Evolutionary conservation across 768 basidiomycete species (phyloP).

Genomic region (Ramaria sp.): DNA sequence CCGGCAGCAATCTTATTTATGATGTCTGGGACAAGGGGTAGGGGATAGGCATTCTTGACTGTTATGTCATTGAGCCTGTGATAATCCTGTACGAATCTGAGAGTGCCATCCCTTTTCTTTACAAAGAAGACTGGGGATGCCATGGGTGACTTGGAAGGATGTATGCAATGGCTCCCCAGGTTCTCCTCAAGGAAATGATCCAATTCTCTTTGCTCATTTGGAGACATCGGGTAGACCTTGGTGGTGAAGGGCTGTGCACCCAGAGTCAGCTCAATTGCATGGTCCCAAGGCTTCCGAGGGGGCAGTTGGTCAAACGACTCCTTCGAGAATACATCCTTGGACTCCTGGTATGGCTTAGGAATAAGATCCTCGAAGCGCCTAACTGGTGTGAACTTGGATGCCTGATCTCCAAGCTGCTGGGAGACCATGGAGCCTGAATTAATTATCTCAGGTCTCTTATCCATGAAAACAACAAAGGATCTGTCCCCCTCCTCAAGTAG

Average conservation of each 20-base stretch:
- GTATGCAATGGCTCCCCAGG: background rate
- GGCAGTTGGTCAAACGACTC: background rate
- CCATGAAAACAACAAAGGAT: no score
- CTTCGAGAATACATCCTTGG: background rate
- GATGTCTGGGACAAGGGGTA: conserved; percentile 23
- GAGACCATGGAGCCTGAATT: no score
- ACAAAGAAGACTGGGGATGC: conserved; percentile 20
- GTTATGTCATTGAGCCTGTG: conserved; percentile 21
- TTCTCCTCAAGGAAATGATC: background rate
- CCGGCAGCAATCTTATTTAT: background rate
- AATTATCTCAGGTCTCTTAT: no score
- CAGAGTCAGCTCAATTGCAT: no score
- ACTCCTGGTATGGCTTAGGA: conserved; percentile 1
- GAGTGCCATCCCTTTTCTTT: conserved; percentile 23
- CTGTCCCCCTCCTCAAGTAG: no score
- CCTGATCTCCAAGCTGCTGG: no score
- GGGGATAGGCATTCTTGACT: conserved; percentile 22
- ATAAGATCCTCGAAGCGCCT: background rate
- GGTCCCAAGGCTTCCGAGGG: background rate
- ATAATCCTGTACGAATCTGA: conserved; percentile 25
- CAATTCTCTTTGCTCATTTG: background rate
- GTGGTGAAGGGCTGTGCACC: no score
- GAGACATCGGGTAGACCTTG: background rate
- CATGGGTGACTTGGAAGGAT: conserved; percentile 9
- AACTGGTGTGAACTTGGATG: no score